Evolutionary conservation across 75 land plant species (phyloP), one percentile per base, ranked within the genome.

Genomic region (Pinus tabuliformis): DNA sequence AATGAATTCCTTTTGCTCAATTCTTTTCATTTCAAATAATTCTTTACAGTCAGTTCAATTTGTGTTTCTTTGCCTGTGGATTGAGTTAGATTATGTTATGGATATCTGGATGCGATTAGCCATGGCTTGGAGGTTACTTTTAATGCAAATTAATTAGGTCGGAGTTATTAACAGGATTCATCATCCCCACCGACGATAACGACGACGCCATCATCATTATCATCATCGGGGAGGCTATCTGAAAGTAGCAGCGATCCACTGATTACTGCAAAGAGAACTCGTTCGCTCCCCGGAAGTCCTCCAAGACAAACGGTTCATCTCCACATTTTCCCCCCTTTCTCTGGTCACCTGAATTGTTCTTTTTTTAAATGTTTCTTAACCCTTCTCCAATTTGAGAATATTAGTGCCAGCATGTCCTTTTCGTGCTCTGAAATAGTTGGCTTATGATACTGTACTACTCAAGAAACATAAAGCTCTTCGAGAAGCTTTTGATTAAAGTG

Each of bases 211-310:
- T 9, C 24, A 9, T 95, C 98, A 5, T 88, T 90, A 8, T 81
- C 85, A 18, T 84, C 93, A 3, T 89, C 98, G 5, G 90, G 93
- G 4, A 75, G 98, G 74, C 83, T 93, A 36, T 95, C 95, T 3
- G 91, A 92, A 78, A 91, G 96, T 85, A 95, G 92, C 57, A 96
- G 98, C 5, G 12, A 49, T 49, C 90, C 96, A 7, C 58, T 90
- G 12, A 87, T 76, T 62, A 79, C 54, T 36, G 77, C 80, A 28
- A 83, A 49, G 11, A 49, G 11, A 49, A 49, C 54, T 49, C 54
- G 88, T 2, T 82, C 87, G 1, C 74, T 86, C 61, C 73, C 84
- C 12, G 92, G 87, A 54, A 91, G 93, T 68, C 93, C 93, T 28
- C 88, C 93, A 49, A 49, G 54, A 49, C 54, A 49, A 49, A 49